Evolutionary conservation across 345 rosid genomes (phyloP), one percentile per base, ranked within the genome.

Genomic region (Boechera stricta): DNA sequence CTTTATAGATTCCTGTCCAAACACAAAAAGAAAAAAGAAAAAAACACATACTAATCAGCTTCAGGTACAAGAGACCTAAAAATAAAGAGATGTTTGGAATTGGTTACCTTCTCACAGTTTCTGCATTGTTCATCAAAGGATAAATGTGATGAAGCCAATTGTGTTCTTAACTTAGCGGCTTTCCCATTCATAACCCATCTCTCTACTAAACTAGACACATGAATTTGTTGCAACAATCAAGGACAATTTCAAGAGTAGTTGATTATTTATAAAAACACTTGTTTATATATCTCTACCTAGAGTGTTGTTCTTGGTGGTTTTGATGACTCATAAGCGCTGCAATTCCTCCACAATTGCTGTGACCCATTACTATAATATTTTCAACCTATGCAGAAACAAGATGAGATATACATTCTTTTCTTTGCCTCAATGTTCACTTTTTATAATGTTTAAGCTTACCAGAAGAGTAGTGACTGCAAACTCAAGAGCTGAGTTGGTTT

Each of bases 401-500:
- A 36, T 64, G 5, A 77, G 44, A 47, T 12, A n/a, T 7, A 63
- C 42, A 49, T 24, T 54, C 35, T 13, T 45, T 13, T 45, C 49
- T 56, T 47, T 47, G 67, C 60, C 47, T 7, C 24, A 54, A 13
- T 3, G 18, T 61, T 63, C 44, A 70, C 53, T 6, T 63, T 10
- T 32, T 12, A 48, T 6, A 16, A 5, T 15, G 64, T 42, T 41
- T 58, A 64, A 62, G 70, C 89, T 86, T 81, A 90, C 98, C 74
- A 83, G 67, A 53, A 94, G 97, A 56, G 85, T 76, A 68, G 85
- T 90, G 12, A 92, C 89, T 24, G 98, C 98, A 76, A 94, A 94
- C 71, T 94, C 92, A 52, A 94, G 84, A 10, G 98, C 98, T 6
- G 98, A 95, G 80, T 90, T 94, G 68, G 98, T 94, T 80, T 94